Conservation (phyloP, 768 basidiomycete species). For the Royoungia palumana region DNA sequence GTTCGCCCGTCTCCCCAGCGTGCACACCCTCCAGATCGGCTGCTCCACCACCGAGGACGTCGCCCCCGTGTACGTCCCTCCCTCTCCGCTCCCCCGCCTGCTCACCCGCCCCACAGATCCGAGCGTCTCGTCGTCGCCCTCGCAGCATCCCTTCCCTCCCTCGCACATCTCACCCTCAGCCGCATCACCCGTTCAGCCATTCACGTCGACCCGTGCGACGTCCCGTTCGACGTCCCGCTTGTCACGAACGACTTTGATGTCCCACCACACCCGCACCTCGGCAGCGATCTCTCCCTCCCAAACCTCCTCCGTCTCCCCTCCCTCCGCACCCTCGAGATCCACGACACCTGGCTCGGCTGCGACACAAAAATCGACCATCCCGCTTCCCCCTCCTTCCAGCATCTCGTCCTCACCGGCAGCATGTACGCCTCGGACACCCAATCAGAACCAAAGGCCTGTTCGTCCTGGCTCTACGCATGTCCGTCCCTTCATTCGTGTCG, state of each 20-base stretch:
- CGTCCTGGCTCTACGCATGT: constrained; percentile 27
- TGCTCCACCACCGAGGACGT: constrained; percentile 33
- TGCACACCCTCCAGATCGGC: constrained; percentile 18
- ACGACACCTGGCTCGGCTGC: constrained; percentile 65
- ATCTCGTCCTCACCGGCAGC: constrained; percentile 28
- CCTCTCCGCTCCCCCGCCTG: neutral
- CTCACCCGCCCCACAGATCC: constrained; percentile 22
- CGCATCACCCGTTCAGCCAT: constrained; percentile 63
- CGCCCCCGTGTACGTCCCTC: constrained; percentile 36
- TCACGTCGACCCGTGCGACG: constrained; percentile 53
- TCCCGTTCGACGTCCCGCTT: constrained; percentile 48
- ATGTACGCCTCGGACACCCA: constrained; percentile 22
- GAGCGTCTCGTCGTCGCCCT: constrained; percentile 70
- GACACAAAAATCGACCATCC: constrained; percentile 20
- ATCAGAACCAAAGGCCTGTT: constrained; percentile 22
- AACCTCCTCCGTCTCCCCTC: constrained; percentile 61
- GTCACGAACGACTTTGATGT: constrained; percentile 61
- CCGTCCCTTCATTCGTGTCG: constrained; percentile 17
- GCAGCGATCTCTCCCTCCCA: constrained; percentile 58
- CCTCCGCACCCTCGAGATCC: constrained; percentile 59
- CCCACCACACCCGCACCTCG: constrained; percentile 51
- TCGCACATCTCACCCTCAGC: constrained; percentile 56
- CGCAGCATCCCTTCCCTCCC: constrained; percentile 53
- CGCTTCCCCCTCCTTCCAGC: constrained; percentile 10
- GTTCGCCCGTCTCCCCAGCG: constrained; percentile 18